Conservation (phyloP, 1,284 basidiomycete species). For the Heimioporus retisporus region DNA sequence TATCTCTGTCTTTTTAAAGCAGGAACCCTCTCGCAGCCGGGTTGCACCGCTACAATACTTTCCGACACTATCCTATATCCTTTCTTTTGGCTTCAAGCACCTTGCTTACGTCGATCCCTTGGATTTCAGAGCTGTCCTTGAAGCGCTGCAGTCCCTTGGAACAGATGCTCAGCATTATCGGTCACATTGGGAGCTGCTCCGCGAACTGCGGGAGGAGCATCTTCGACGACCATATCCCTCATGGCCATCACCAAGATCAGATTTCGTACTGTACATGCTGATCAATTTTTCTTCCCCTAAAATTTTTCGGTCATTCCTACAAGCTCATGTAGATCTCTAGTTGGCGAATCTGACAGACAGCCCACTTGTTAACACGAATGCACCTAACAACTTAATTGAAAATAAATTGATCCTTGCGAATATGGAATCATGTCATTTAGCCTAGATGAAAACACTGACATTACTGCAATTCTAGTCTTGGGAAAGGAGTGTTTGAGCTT, state of each 20-base stretch:
- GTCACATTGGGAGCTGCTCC: constrained; percentile 9
- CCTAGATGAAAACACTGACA: too few species aligned
- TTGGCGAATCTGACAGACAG: too few species aligned
- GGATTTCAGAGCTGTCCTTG: neutral
- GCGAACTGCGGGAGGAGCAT: constrained; percentile 9
- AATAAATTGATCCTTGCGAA: too few species aligned
- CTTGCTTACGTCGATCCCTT: constrained; percentile 8
- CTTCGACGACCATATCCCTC: constrained; percentile 9
- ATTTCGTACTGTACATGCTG: constrained; percentile 8
- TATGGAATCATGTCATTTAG: too few species aligned
- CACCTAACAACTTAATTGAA: too few species aligned
- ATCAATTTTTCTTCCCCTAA: neutral
- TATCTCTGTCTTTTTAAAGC: constrained; percentile 1
- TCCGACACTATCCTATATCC: too few species aligned
- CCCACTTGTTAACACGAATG: too few species aligned
- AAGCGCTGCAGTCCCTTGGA: neutral
- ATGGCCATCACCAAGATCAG: constrained; percentile 12
- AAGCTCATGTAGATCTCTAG: too few species aligned
- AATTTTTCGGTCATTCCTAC: constrained; percentile 1
- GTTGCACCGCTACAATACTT: neutral
- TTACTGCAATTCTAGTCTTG: too few species aligned
- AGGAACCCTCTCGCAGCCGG: neutral
- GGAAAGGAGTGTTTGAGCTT: too few species aligned
- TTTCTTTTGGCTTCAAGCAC: constrained; percentile 9
- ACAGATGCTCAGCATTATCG: neutral